A percentile compares a stretch with the other conserved stretches of the same genome.
Conservation (phyloP, 768 basidiomycete genomes). For the Suillus paluster region DNA sequence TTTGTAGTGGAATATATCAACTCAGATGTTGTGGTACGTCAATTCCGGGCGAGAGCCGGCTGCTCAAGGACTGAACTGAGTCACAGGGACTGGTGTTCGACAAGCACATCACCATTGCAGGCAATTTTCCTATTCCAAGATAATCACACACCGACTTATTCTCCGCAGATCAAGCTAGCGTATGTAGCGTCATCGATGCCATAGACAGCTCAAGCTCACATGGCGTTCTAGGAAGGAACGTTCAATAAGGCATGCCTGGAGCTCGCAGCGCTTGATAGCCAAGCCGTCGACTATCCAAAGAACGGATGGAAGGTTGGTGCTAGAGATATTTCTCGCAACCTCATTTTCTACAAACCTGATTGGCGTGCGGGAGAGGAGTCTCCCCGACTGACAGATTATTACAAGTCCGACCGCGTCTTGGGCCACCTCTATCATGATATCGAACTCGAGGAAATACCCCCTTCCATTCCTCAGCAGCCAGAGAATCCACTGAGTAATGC, state of each 20-base stretch:
- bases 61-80: constrained; percentile 2
- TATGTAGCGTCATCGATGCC: constrained; percentile 27
- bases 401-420: constrained; percentile 70
- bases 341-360: constrained; percentile 79
- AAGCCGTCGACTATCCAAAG: constrained; percentile 84
- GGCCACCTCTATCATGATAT: constrained; percentile 74
- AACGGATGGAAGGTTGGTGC: constrained; percentile 70
- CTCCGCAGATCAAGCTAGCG: constrained; percentile 69
- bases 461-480: constrained; percentile 15
- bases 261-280: constrained; percentile 59
- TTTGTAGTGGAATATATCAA: constrained; percentile 86
- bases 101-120: constrained; percentile 71
- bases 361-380: constrained; percentile 69
- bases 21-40: constrained; percentile 73
- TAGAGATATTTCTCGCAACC: constrained; percentile 50
- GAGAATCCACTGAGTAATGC: constrained; percentile 36
- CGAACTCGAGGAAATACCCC: constrained; percentile 41
- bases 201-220: background rate
- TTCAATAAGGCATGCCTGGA: constrained; percentile 57
- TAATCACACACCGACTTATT: background rate
- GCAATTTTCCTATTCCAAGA: constrained; percentile 39
- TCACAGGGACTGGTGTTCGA: constrained; percentile 69
- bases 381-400: constrained; percentile 66
- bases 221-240: constrained; percentile 58
- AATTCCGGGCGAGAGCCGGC: background rate